Conservation (phyloP, 2,329 filamentous ascomycete species). For the Fusarium tricinctum region DNA sequence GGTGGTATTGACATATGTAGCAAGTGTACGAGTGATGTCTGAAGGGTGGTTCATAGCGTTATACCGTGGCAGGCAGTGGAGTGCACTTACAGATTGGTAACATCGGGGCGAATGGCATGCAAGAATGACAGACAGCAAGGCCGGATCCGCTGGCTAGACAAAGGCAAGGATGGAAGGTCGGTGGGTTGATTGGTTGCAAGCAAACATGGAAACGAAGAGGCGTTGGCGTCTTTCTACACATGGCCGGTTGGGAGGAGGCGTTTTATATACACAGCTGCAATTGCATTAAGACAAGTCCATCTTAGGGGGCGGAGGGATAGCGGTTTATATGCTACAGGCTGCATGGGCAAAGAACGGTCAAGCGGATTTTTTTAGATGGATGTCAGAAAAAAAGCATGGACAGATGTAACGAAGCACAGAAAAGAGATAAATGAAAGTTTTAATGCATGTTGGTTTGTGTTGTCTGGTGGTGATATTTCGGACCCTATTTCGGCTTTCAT, state of each 20-base stretch:
- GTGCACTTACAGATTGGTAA: slow-evolving; percentile 46
- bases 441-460: slow-evolving; percentile 29
- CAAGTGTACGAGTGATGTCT: slow-evolving; percentile 47
- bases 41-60: slow-evolving; percentile 37
- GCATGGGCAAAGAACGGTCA: slow-evolving; percentile 45
- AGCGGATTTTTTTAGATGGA: slow-evolving; percentile 49
- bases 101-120: slow-evolving; percentile 24
- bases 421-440: slow-evolving; percentile 50
- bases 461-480: neutral
- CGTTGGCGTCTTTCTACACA: slow-evolving; percentile 51
- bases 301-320: slow-evolving; percentile 38
- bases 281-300: slow-evolving; percentile 47
- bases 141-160: slow-evolving; percentile 20
- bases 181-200: slow-evolving; percentile 30
- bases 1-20: slow-evolving; percentile 38
- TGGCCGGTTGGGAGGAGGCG: slow-evolving; percentile 47
- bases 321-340: slow-evolving; percentile 47
- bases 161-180: neutral
- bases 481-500: neutral
- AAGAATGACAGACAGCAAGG: slow-evolving; percentile 38
- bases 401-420: slow-evolving; percentile 51
- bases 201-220: slow-evolving; percentile 46
- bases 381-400: slow-evolving; percentile 49
- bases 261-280: slow-evolving; percentile 51
- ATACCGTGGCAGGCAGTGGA: slow-evolving; percentile 38